Conservation (phyloP, 306 rosid genomes). For the Pyrus pyrifolia region DNA sequence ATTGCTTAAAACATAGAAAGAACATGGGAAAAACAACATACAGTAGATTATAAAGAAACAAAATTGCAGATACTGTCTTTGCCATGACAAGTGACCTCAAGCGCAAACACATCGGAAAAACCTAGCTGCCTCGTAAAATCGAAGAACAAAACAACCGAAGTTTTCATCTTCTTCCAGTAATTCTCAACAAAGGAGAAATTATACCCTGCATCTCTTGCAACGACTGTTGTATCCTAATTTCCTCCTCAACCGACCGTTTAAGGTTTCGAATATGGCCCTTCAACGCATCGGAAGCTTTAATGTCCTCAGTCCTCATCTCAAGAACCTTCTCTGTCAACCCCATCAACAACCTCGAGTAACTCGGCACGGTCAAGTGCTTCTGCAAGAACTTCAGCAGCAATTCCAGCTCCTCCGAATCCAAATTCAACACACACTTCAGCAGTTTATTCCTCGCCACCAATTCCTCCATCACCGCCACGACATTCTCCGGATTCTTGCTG, state of each 20-base stretch:
- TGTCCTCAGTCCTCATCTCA: slow-evolving; percentile 60
- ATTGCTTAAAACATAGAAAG: background rate
- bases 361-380: slow-evolving; percentile 51
- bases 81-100: background rate
- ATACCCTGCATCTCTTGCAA: slow-evolving; percentile 84
- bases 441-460: slow-evolving; percentile 73
- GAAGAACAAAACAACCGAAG: background rate
- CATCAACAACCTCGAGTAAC: slow-evolving; percentile 55
- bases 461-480: slow-evolving; percentile 84
- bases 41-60: background rate
- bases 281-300: slow-evolving; percentile 41
- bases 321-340: slow-evolving; percentile 68
- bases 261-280: slow-evolving; percentile 50
- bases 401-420: slow-evolving; percentile 57
- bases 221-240: slow-evolving; percentile 59
- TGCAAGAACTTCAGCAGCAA: slow-evolving; percentile 54
- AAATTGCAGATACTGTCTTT: slow-evolving; percentile 9
- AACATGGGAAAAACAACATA: background rate
- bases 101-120: background rate
- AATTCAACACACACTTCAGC: slow-evolving; percentile 48
- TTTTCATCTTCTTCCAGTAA: slow-evolving; percentile 67
- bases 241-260: slow-evolving; percentile 67
- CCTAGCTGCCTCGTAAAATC: background rate
- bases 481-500: slow-evolving; percentile 58
- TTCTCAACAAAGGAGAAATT: slow-evolving; percentile 70